A percentile compares a stretch with the other conserved stretches of the same genome.
These are phyloP conservation scores for Amanita polypyramis DNA, from an alignment of 768 basidiomycete species.

Conservation along the genomic window DNA sequence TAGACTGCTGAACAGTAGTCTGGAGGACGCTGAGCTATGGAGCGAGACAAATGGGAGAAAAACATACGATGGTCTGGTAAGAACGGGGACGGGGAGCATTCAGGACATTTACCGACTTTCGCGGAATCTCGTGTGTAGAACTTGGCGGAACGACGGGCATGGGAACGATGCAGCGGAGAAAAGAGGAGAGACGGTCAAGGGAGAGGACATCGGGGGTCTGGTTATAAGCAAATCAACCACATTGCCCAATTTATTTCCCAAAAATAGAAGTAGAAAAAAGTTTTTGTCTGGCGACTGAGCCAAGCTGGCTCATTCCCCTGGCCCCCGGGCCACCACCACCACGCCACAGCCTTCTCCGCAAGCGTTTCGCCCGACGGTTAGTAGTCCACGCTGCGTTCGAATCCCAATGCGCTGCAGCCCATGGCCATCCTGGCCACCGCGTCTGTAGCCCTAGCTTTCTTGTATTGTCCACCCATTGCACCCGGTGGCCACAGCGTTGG, in stretches of 20 bases:
- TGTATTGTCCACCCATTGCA: background rate
- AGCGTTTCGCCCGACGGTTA: background rate
- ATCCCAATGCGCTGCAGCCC: background rate
- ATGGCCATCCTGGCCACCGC: background rate
- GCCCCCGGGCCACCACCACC: background rate
- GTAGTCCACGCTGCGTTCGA: no score
- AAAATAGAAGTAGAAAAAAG: background rate
- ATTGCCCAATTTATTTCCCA: background rate
- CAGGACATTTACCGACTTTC: conserved; percentile 10
- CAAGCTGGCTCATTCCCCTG: background rate
- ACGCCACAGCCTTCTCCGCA: background rate
- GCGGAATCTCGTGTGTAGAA: conserved; percentile 10
- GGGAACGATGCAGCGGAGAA: background rate
- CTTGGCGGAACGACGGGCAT: conserved; percentile 6
- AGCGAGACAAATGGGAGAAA: conserved; percentile 1
- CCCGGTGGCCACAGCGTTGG: background rate
- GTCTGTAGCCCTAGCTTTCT: background rate
- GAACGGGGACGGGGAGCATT: conserved; percentile 15
- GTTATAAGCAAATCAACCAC: background rate
- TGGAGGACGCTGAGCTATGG: conserved; percentile 3
- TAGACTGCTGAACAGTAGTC: conserved; percentile 13
- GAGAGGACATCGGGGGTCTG: background rate
- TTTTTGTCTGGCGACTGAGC: background rate
- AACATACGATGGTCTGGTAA: conserved; percentile 5
- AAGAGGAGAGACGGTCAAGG: background rate